Conservation (phyloP, 192 early-diverging fungal genomes). For the Coemansia sp. region DNA sequence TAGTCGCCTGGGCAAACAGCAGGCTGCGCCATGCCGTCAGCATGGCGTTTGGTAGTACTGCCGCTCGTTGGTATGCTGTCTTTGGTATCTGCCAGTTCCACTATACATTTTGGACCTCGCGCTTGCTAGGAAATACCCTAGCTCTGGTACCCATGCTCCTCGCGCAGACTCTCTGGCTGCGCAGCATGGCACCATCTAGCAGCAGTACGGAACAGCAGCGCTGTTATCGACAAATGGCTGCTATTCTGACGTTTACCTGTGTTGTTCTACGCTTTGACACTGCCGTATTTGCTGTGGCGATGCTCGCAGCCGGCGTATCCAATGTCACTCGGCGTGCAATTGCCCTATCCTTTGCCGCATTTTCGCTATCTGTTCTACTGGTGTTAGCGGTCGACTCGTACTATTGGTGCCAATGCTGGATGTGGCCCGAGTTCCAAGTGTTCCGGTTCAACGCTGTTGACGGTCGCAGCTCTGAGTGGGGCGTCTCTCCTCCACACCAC, state of each 20-base stretch:
- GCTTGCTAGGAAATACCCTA: slow-evolving; percentile 85
- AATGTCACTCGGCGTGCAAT: slow-evolving; percentile 24
- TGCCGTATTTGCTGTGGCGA: slow-evolving; percentile 49
- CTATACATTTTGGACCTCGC: slow-evolving; percentile 81
- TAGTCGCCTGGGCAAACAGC: slow-evolving; percentile 54
- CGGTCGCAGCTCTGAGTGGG: slow-evolving; percentile 50
- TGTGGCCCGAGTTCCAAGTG: slow-evolving; percentile 66
- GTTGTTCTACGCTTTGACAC: slow-evolving; percentile 64
- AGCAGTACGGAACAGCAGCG: neutral
- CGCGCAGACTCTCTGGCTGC: slow-evolving; percentile 55
- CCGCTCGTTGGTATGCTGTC: slow-evolving; percentile 46
- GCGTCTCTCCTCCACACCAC: slow-evolving; percentile 60
- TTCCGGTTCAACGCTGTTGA: slow-evolving; percentile 65
- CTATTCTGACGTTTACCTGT: slow-evolving; percentile 38
- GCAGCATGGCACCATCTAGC: slow-evolving; percentile 9
- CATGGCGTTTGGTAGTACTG: slow-evolving; percentile 57
- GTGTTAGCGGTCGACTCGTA: slow-evolving; percentile 61
- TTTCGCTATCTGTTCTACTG: slow-evolving; percentile 19
- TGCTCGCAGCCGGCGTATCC: slow-evolving; percentile 35
- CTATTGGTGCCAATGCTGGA: slow-evolving; percentile 58
- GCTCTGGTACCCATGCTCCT: slow-evolving; percentile 66
- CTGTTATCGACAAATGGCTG: slow-evolving; percentile 21
- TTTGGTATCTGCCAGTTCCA: slow-evolving; percentile 81
- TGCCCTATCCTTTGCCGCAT: neutral
- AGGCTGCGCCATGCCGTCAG: slow-evolving; percentile 55